phyloP scores from a whole-genome alignment of 139 green algal species.

The Asterochloris sp. region DNA sequence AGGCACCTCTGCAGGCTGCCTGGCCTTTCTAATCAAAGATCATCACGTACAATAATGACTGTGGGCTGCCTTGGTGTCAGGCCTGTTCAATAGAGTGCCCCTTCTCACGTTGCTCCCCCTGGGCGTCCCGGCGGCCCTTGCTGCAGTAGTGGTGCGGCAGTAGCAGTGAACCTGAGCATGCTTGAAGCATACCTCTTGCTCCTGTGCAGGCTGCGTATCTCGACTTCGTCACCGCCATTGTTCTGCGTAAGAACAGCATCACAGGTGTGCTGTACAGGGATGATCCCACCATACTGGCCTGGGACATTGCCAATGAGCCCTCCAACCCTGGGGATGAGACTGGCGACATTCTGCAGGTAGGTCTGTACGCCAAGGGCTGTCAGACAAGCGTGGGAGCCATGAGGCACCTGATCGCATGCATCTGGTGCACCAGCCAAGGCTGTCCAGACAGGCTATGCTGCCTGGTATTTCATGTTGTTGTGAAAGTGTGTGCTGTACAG shows the following conservation, averaged over 20 bases:
- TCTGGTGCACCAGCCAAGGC: not conserved
- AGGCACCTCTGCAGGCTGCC: too few relatives aligned
- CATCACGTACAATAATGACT: too few relatives aligned
- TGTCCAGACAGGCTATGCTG: not conserved
- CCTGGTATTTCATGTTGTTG: not conserved
- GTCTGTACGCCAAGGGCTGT: not conserved
- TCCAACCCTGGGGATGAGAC: constrained; percentile 29
- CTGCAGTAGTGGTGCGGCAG: too few relatives aligned
- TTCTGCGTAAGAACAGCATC: constrained; percentile 41
- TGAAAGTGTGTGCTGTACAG: not conserved
- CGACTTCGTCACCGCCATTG: constrained; percentile 46
- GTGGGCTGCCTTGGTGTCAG: too few relatives aligned
- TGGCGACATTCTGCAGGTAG: constrained; percentile 32
- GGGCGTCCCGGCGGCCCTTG: too few relatives aligned
- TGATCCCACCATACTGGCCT: constrained; percentile 60
- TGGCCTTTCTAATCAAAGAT: too few relatives aligned
- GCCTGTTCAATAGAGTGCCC: too few relatives aligned
- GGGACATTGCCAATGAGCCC: constrained; percentile 66
- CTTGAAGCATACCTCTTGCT: constrained; percentile 34
- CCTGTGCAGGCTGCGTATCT: constrained; percentile 45
- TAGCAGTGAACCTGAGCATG: not conserved
- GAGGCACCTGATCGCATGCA: not conserved
- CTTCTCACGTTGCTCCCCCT: too few relatives aligned
- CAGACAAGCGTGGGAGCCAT: not conserved
- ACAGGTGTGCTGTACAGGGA: constrained; percentile 41